These are phyloP conservation scores for Penicillium sp. DNA, from an alignment of 2,329 filamentous ascomycete species.

Conservation along the genomic window DNA sequence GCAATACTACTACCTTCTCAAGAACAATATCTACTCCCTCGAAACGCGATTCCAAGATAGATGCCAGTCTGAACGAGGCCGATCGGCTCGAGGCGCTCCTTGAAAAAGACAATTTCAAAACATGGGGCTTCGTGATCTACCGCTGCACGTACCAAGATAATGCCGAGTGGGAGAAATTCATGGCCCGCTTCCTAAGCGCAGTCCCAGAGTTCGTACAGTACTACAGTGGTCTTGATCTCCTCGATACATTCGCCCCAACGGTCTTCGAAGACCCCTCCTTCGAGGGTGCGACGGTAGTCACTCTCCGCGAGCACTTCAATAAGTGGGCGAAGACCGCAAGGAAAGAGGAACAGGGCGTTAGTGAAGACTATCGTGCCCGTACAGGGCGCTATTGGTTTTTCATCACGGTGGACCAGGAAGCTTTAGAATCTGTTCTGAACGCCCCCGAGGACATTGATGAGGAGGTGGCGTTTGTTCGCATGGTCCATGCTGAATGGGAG, in stretches of 20 bases:
- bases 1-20: no score
- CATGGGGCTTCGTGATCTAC: slow-evolving; percentile 7
- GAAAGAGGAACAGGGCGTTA: slow-evolving; percentile 4
- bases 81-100: no score
- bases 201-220: neutral
- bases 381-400: slow-evolving; percentile 16
- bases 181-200: slow-evolving; percentile 3
- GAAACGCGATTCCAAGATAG: no score
- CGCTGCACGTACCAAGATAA: slow-evolving; percentile 3
- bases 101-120: slow-evolving; percentile 3
- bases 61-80: no score
- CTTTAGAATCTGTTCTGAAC: slow-evolving; percentile 12
- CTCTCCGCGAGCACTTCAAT: slow-evolving; percentile 7
- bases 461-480: slow-evolving; percentile 6
- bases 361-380: neutral
- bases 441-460: neutral
- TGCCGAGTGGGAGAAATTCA: slow-evolving; percentile 8
- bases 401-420: slow-evolving; percentile 18
- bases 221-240: slow-evolving; percentile 10
- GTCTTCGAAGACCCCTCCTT: slow-evolving; percentile 18
- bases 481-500: slow-evolving; percentile 15
- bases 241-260: slow-evolving; percentile 14
- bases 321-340: slow-evolving; percentile 4
- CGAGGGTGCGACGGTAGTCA: slow-evolving; percentile 9
- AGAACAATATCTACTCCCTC: no score